These are phyloP conservation scores for Kwoniella sp. DNA, from an alignment of 768 basidiomycete species.

Conservation along the genomic window DNA sequence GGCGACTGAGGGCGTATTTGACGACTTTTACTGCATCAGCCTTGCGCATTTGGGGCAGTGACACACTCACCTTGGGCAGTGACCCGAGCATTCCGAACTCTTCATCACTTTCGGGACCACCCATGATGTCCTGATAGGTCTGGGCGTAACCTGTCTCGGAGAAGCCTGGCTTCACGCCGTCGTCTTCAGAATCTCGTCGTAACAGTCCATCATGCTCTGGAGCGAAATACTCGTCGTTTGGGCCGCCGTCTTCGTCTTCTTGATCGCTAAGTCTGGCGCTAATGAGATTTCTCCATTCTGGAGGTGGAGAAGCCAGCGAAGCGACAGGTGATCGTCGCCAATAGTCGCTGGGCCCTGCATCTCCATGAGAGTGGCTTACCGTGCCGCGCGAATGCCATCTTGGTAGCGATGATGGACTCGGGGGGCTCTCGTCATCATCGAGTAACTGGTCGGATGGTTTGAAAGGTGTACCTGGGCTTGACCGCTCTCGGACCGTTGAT, in stretches of 20 bases:
- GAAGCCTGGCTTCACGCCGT: too few relatives aligned
- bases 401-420: neutral
- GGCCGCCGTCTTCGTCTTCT: constrained; percentile 13
- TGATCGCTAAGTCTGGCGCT: neutral
- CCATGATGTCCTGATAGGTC: constrained; percentile 13
- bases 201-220: too few relatives aligned
- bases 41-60: neutral
- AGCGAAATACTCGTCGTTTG: constrained; percentile 9
- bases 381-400: neutral
- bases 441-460: too few relatives aligned
- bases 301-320: neutral
- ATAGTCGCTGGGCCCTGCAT: constrained; percentile 28
- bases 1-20: constrained; percentile 7
- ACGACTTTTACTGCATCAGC: neutral
- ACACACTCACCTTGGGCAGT: constrained; percentile 7
- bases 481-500: too few relatives aligned
- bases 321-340: constrained; percentile 15
- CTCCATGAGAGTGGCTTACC: too few relatives aligned
- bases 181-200: too few relatives aligned
- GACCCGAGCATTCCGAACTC: constrained; percentile 18
- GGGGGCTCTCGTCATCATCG: too few relatives aligned
- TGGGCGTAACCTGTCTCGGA: neutral
- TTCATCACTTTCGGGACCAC: constrained; percentile 9
- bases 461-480: too few relatives aligned
- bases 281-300: constrained; percentile 16